A percentile compares a stretch with the other conserved stretches of the same genome.
These are phyloP conservation scores for Choanephora cucurbitarum DNA, from an alignment of 371 early-diverging fungal genomes.

Conservation along the genomic window DNA sequence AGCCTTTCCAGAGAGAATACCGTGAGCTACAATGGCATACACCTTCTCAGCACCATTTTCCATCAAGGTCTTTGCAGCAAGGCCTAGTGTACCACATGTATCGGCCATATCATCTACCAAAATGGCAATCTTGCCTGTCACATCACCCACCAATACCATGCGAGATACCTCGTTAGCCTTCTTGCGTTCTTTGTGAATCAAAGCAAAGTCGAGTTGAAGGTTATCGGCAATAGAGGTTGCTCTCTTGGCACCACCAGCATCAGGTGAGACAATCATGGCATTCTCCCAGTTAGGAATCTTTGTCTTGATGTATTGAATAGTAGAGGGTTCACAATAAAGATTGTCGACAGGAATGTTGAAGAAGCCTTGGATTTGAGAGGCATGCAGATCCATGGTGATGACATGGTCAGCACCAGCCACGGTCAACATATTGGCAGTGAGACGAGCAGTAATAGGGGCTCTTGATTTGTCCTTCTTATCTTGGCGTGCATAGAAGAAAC, in stretches of 20 bases:
- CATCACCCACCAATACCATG: slow-evolving; percentile 97
- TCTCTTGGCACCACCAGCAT: slow-evolving; percentile 98
- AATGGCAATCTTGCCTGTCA: slow-evolving; percentile 86
- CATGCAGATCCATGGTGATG: slow-evolving; percentile 98
- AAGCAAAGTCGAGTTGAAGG: slow-evolving; percentile 94
- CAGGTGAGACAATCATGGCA: slow-evolving; percentile 94
- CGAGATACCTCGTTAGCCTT: slow-evolving; percentile 94
- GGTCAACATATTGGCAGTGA: slow-evolving; percentile 94
- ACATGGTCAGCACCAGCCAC: slow-evolving; percentile 97
- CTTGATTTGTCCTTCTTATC: slow-evolving; percentile 95
- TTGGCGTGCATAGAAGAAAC: slow-evolving; percentile 97
- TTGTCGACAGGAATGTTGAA: slow-evolving; percentile 98
- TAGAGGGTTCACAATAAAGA: slow-evolving; percentile 91
- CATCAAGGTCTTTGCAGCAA: slow-evolving; percentile 90
- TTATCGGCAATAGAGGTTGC: slow-evolving; percentile 96
- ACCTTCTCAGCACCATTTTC: slow-evolving; percentile 93
- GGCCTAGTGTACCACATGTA: slow-evolving; percentile 93
- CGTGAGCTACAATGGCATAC: slow-evolving; percentile 96
- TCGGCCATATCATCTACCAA: slow-evolving; percentile 98
- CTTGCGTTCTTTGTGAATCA: slow-evolving; percentile 98
- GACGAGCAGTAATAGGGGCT: slow-evolving; percentile 91
- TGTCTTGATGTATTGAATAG: slow-evolving; percentile 88
- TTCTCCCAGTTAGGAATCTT: slow-evolving; percentile 82
- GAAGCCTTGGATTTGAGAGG: slow-evolving; percentile 97
- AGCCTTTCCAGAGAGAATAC: slow-evolving; percentile 91